phyloP scores from a whole-genome alignment of 306 rosid genomes.

The Astragalus membranaceus region DNA sequence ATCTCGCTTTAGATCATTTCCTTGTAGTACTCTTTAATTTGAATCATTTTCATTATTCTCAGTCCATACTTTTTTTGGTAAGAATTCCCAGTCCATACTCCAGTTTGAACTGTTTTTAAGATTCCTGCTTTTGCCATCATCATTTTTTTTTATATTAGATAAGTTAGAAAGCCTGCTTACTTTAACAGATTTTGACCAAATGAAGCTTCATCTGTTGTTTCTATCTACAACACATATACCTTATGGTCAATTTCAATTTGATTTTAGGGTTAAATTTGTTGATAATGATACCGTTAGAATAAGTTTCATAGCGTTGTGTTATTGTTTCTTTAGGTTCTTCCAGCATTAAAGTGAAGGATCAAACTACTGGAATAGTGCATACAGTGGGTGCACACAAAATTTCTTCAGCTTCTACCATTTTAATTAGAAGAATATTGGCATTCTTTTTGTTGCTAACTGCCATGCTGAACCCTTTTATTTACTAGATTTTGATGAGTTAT shows the following conservation, averaged over 20 bases:
- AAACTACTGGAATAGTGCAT: slow-evolving; percentile 45
- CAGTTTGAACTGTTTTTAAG: background rate
- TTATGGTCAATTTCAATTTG: background rate
- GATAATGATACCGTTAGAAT: background rate
- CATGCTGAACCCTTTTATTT: slow-evolving; percentile 27
- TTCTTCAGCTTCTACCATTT: slow-evolving; percentile 40
- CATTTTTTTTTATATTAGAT: background rate
- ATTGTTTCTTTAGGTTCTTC: slow-evolving; percentile 47
- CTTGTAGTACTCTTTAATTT: background rate
- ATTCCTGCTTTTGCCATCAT: background rate
- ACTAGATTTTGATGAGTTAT: slow-evolving; percentile 14
- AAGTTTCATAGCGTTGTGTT: slow-evolving; percentile 13
- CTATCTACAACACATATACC: background rate
- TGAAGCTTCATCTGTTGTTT: background rate
- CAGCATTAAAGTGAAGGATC: slow-evolving; percentile 77
- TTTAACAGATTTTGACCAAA: background rate
- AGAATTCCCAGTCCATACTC: background rate
- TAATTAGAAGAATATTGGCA: slow-evolving; percentile 38
- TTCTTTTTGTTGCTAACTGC: slow-evolving; percentile 39
- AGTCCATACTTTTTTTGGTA: no score
- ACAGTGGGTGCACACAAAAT: slow-evolving; percentile 64
- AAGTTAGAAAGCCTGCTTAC: slow-evolving; percentile 2
- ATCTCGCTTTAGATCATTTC: background rate
- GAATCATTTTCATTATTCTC: background rate
- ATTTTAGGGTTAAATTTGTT: slow-evolving; percentile 5